These are phyloP conservation scores for Blastobotrys elegans DNA, from an alignment of 1,139 yeast species.

Conservation along the genomic window DNA sequence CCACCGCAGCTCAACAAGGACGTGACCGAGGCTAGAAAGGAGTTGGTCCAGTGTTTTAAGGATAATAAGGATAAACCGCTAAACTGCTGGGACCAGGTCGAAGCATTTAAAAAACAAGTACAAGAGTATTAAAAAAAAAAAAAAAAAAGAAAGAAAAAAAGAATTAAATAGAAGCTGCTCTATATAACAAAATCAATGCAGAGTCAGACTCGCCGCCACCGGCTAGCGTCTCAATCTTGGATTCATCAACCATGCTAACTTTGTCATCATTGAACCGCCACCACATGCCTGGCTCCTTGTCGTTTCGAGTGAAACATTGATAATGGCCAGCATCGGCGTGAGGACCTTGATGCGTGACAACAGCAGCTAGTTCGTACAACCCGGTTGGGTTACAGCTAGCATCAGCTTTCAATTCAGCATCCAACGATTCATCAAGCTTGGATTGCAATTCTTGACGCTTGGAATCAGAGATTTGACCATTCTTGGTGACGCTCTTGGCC, in stretches of 20 bases:
- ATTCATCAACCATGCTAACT: conserved; percentile 70
- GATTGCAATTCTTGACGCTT: conserved; percentile 37
- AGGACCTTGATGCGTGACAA: conserved; percentile 91
- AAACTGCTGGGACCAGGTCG: conserved; percentile 85
- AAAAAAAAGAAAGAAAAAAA: neutral
- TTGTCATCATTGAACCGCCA: conserved; percentile 93
- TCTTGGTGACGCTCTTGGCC: conserved; percentile 28
- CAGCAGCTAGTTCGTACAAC: conserved; percentile 74
- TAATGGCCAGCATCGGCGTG: conserved; percentile 98
- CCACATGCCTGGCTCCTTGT: conserved; percentile 67
- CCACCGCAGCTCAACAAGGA: conserved; percentile 37
- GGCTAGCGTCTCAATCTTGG: conserved; percentile 75
- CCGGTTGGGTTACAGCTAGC: conserved; percentile 82
- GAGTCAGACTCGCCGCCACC: conserved; percentile 99
- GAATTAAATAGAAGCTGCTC: conserved; percentile 41
- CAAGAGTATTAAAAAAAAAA: conserved; percentile 4
- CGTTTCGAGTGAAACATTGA: conserved; percentile 79
- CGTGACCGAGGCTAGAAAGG: conserved; percentile 46
- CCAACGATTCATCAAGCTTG: conserved; percentile 29
- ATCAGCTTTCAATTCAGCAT: conserved; percentile 34
- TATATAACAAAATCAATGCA: conserved; percentile 82
- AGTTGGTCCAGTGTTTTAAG: conserved; percentile 61
- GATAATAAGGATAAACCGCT: conserved; percentile 69
- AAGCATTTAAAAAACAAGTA: conserved; percentile 52
- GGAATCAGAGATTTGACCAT: conserved; percentile 32